These are phyloP conservation scores for Phaeoacremonium minimum DNA, from an alignment of 2,329 filamentous ascomycete species.

Conservation along the genomic window DNA sequence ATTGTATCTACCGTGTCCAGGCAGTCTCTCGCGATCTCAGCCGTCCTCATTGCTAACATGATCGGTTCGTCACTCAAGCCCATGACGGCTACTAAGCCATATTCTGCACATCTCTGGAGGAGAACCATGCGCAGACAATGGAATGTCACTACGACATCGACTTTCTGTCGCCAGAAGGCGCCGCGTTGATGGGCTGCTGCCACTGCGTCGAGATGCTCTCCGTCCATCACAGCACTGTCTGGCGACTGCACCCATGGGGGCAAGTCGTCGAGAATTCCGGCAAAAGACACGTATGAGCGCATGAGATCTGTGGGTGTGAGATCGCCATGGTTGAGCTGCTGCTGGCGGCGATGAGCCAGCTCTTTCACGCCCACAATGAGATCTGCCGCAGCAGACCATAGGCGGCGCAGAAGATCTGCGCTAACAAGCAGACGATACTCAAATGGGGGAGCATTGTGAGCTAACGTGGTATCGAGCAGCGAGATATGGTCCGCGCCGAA, in stretches of 20 bases:
- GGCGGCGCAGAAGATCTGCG: neutral
- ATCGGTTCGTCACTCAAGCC: slow-evolving; percentile 1
- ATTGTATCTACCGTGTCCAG: slow-evolving; percentile 1
- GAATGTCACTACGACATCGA: slow-evolving; percentile 1
- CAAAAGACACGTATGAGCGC: neutral
- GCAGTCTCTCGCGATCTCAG: slow-evolving; percentile 1
- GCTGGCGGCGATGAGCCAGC: neutral
- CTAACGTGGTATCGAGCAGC: neutral
- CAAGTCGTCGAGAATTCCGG: slow-evolving; percentile 1
- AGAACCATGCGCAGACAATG: slow-evolving; percentile 2
- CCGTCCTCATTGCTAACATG: slow-evolving; percentile 1
- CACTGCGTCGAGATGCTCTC: neutral
- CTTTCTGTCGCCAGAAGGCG: neutral
- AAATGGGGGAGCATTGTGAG: neutral
- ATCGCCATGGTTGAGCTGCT: neutral
- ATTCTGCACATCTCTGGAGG: neutral
- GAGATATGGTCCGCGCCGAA: neutral
- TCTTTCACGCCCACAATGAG: neutral
- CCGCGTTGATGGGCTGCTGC: neutral
- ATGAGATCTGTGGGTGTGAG: neutral
- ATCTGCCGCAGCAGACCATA: neutral
- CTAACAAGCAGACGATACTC: neutral
- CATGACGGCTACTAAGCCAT: neutral
- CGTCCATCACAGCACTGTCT: neutral
- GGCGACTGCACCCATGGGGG: neutral